Evolutionary conservation across 2,329 filamentous ascomycete genomes (phyloP), one percentile per base, ranked within the genome.

Genomic region (Diaporthe citriasiana): DNA sequence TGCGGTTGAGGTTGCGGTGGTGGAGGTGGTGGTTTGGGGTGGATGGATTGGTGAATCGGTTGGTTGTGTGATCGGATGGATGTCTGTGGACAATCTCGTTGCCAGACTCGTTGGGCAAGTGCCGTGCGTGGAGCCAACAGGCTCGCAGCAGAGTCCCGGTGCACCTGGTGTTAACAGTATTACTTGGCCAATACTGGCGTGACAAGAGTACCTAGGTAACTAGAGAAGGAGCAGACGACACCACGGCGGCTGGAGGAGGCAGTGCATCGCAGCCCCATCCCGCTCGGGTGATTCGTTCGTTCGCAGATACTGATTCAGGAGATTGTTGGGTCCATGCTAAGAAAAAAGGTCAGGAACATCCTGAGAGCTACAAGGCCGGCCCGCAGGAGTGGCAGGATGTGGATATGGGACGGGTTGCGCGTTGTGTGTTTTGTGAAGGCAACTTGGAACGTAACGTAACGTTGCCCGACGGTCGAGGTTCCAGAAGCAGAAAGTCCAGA

Each of bases 391-490:
- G 35, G 56, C 33, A 59, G 56, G 56, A 60, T 60, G 56, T 40
- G 56, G 56, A 40, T 59, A n/a, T 42, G 56, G 35, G 25, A 59
- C 55, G 55, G 56, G 56, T 42, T 60, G 35, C 59, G 57, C 6
- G 17, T 45, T 13, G 60, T 38, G 60, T 66, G 63, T 51, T 13
- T 38, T 45, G 38, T 60, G 45, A 51, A 66, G 63, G 63, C 45
- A 13, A 35, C 30, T 68, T 68, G 47, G 63, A 38, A 38, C 42
- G 63, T 50, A 66, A 68, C 63, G 63, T 68, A 68, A 68, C 63
- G 45, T 68, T 68, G 63, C 63, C 47, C 63, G 35, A 38, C 30
- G 33, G 47, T 27, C 45, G 19, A 19, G 15, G 19, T n/a, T 42
- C 19, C 38, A 22, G 38, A 42, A n/a, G n/a, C 19, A 6, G 7